phyloP scores from a whole-genome alignment of 345 rosid genomes.

The Eucalyptus cloeziana region DNA sequence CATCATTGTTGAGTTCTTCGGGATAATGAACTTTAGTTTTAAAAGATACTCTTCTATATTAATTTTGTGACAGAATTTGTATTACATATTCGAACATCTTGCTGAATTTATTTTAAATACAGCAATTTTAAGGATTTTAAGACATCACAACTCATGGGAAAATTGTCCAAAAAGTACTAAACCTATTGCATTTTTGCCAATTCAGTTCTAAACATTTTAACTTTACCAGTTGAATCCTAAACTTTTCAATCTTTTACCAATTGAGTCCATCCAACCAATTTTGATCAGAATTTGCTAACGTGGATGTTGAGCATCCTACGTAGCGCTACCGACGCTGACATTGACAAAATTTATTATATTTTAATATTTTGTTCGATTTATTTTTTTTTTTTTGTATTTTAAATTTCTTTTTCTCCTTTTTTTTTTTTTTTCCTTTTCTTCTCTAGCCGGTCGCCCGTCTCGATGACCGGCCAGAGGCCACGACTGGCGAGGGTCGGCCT shows the following conservation, averaged over 20 bases:
- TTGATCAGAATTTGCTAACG: rapidly evolving
- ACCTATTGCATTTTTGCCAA: rapidly evolving
- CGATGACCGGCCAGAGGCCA: rapidly evolving
- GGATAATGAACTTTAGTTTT: neutral
- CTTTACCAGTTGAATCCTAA: rapidly evolving
- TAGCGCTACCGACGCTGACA: rapidly evolving
- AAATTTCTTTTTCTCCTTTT: no score
- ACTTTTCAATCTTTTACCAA: rapidly evolving
- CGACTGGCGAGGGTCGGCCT: rapidly evolving
- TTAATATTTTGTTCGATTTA: no score
- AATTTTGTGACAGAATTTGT: neutral
- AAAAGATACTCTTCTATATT: neutral
- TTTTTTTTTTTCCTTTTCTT: no score
- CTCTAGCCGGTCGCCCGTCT: no score
- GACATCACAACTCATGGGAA: neutral
- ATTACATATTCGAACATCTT: neutral
- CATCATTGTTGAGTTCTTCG: neutral
- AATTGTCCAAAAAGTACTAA: no score
- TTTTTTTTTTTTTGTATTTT: no score
- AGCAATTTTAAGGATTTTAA: neutral
- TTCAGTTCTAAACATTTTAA: rapidly evolving
- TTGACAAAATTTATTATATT: no score
- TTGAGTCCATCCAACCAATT: no score
- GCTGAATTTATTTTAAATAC: neutral
- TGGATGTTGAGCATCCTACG: rapidly evolving